A percentile compares a stretch with the other conserved stretches of the same genome.
Conservation (phyloP, 495 filamentous ascomycete genomes). For the Aspergillus egyptiacus region DNA sequence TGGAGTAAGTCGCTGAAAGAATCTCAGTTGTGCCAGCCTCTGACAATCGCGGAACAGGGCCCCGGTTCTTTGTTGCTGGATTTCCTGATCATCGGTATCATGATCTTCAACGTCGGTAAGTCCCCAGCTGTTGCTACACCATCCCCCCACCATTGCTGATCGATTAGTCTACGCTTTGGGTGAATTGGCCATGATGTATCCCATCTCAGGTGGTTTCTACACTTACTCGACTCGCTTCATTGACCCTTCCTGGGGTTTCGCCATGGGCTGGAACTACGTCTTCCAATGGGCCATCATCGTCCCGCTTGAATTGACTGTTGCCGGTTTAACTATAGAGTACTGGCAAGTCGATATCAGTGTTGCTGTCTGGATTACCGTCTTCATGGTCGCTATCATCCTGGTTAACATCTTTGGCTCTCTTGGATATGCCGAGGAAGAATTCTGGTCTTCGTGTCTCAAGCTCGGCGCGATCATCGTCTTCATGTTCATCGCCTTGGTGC, state of each 20-base stretch:
- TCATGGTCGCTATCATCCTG: slow-evolving; percentile 36
- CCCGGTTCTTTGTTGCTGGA: slow-evolving; percentile 40
- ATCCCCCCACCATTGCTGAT: not conserved
- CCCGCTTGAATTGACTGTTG: slow-evolving; percentile 67
- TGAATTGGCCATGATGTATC: slow-evolving; percentile 65
- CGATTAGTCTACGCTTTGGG: slow-evolving; percentile 58
- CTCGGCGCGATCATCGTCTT: slow-evolving; percentile 59
- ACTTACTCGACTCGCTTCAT: slow-evolving; percentile 51
- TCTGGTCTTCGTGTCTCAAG: slow-evolving; percentile 36
- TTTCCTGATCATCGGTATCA: slow-evolving; percentile 43
- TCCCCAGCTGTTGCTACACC: not conserved
- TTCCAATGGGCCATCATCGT: slow-evolving; percentile 58
- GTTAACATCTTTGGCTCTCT: slow-evolving; percentile 52
- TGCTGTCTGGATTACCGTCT: slow-evolving; percentile 62
- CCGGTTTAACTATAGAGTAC: slow-evolving; percentile 68
- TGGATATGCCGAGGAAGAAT: slow-evolving; percentile 63
- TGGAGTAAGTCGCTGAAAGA: too few species aligned
- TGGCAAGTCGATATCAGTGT: slow-evolving; percentile 56
- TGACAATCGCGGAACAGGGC: too few species aligned
- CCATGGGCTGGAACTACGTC: slow-evolving; percentile 63
- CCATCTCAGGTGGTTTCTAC: slow-evolving; percentile 58
- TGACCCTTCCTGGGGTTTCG: slow-evolving; percentile 52
- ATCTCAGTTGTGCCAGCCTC: too few species aligned
- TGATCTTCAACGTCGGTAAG: slow-evolving; percentile 34
- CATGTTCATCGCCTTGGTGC: slow-evolving; percentile 64